Evolutionary conservation across 331 rosid species (phyloP).

Genomic region (Pyrus hybrid): DNA sequence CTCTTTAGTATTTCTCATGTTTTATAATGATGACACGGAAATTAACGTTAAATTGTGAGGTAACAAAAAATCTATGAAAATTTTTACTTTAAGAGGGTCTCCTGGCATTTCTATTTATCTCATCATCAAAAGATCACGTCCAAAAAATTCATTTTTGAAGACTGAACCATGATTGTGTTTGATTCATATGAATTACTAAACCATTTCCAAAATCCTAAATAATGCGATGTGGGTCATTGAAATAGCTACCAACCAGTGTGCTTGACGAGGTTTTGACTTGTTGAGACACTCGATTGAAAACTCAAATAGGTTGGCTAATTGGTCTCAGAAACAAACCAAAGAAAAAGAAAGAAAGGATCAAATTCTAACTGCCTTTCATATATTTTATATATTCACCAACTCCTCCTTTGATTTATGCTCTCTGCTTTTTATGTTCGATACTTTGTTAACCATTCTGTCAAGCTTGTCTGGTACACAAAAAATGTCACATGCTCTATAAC

Average conservation of each 20-base stretch:
- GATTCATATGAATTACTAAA: no score
- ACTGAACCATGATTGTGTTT: no score
- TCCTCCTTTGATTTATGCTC: not conserved
- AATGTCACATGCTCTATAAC: not conserved
- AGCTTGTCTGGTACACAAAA: not conserved
- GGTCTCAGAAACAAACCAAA: not conserved
- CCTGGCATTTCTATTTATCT: no score
- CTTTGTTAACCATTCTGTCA: not conserved
- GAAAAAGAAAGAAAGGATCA: not conserved
- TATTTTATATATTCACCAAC: not conserved
- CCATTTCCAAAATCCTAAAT: no score
- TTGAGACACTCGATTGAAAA: not conserved
- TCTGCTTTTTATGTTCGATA: conserved; percentile 1
- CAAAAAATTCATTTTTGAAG: no score
- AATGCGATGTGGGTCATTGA: no score
- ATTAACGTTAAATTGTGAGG: no score
- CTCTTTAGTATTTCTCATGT: no score
- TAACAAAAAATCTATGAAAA: no score
- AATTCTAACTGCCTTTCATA: not conserved
- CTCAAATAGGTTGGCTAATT: not conserved
- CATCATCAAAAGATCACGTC: no score
- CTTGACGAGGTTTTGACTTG: conserved; percentile 1
- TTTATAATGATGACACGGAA: no score
- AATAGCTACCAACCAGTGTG: not conserved
- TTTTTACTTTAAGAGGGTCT: accelerated